A percentile compares a stretch with the other conserved stretches of the same genome.
These are phyloP conservation scores for Limonium bicolor DNA, from an alignment of 148 eudicot species.

Conservation along the genomic window DNA sequence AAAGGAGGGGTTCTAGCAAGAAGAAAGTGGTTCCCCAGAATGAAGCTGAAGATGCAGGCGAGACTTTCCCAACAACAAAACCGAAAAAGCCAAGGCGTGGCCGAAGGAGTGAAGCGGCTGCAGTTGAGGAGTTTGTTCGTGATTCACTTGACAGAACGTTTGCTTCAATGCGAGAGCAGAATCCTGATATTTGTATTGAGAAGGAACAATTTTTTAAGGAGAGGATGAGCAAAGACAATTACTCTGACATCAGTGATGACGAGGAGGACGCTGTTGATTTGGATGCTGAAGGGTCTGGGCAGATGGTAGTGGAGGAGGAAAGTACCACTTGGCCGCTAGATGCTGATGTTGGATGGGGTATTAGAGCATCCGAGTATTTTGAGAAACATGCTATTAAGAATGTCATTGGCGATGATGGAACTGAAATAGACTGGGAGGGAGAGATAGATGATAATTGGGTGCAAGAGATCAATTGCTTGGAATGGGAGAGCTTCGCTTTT, in stretches of 20 bases:
- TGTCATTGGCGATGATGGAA: constrained; percentile 76
- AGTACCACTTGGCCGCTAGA: constrained; percentile 81
- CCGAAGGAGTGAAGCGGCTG: constrained; percentile 79
- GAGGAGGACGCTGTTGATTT: constrained; percentile 18
- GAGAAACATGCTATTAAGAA: constrained; percentile 72
- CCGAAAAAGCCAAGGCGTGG: constrained; percentile 77
- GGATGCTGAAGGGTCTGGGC: constrained; percentile 10
- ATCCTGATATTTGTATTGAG: constrained; percentile 33
- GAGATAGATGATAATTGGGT: constrained; percentile 79
- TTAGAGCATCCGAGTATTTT: constrained; percentile 70
- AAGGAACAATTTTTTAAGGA: constrained; percentile 35
- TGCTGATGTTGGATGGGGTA: constrained; percentile 97
- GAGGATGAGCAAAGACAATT: constrained; percentile 15
- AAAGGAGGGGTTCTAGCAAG: constrained; percentile 12
- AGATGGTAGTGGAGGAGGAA: constrained; percentile 73
- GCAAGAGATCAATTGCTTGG: constrained; percentile 85
- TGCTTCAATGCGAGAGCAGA: constrained; percentile 47
- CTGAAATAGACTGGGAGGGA: constrained; percentile 91
- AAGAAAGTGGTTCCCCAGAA: constrained; percentile 15
- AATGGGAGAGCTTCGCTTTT: constrained; percentile 94
- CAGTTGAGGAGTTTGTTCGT: constrained; percentile 72
- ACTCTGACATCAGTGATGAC: constrained; percentile 17
- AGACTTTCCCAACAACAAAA: constrained; percentile 18
- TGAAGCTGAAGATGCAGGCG: constrained; percentile 13
- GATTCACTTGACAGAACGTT: constrained; percentile 48